Evolutionary conservation across 495 filamentous ascomycete species (phyloP).

Genomic region (Aspergillus ellipticus): DNA sequence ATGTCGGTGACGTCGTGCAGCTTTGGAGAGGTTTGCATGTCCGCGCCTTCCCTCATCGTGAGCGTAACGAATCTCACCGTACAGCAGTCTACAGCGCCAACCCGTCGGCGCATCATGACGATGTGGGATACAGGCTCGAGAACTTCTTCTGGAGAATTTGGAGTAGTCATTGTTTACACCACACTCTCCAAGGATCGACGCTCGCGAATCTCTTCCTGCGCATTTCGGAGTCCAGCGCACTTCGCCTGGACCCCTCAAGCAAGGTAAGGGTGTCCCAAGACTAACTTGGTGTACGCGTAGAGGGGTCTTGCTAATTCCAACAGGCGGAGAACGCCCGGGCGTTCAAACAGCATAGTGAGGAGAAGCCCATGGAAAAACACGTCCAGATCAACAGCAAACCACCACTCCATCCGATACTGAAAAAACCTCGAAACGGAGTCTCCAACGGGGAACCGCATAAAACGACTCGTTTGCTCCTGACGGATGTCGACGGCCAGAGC

Average conservation of each 20-base stretch:
- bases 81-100: conserved; percentile 42
- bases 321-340: conserved; percentile 4
- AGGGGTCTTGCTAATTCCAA: not conserved
- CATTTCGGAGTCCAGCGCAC: conserved; percentile 31
- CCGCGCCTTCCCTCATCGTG: not conserved
- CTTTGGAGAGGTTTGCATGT: conserved; percentile 47
- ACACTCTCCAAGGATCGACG: conserved; percentile 27
- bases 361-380: conserved; percentile 5
- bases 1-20: conserved; percentile 34
- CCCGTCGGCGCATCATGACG: conserved; percentile 32
- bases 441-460: conserved; percentile 28
- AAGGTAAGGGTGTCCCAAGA: conserved; percentile 1
- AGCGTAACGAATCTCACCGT: conserved; percentile 7
- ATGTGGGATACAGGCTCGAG: conserved; percentile 43
- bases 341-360: conserved; percentile 1
- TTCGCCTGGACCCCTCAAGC: not conserved
- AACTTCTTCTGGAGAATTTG: conserved; percentile 55
- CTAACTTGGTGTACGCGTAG: not conserved
- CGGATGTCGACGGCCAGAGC: conserved; percentile 22
- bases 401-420: conserved; percentile 37
- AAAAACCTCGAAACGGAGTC: conserved; percentile 26
- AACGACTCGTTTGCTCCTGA: conserved; percentile 33
- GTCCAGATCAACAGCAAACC: conserved; percentile 4
- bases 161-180: conserved; percentile 30
- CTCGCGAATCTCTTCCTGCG: conserved; percentile 38